phyloP scores from a whole-genome alignment of 495 filamentous ascomycete genomes.

The Penicillium cataractarum region DNA sequence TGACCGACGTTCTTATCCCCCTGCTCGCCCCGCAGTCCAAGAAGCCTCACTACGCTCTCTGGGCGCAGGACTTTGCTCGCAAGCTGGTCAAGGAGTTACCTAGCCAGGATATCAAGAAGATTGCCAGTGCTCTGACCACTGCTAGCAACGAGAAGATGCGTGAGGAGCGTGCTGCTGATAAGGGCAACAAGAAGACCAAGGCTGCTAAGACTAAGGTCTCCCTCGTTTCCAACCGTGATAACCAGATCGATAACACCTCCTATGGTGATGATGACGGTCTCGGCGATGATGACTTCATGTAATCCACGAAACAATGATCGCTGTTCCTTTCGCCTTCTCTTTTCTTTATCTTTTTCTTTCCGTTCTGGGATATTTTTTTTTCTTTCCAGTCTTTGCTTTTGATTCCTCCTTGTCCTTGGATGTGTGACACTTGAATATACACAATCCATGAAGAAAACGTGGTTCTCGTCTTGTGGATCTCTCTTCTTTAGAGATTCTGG shows the following conservation, averaged over 20 bases:
- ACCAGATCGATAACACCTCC: constrained; percentile 65
- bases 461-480: not conserved
- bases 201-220: constrained; percentile 90
- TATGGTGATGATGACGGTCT: constrained; percentile 85
- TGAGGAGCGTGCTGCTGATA: constrained; percentile 94
- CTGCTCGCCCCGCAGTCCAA: constrained; percentile 73
- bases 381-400: too few relatives aligned
- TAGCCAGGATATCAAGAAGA: constrained; percentile 93
- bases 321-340: constrained; percentile 15
- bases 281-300: constrained; percentile 75
- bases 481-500: not conserved
- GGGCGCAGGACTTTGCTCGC: constrained; percentile 89
- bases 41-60: constrained; percentile 87
- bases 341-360: constrained; percentile 10
- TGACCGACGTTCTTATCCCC: constrained; percentile 76
- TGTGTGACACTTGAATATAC: constrained; percentile 21
- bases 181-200: constrained; percentile 95
- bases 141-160: constrained; percentile 98
- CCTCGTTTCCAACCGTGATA: constrained; percentile 70
- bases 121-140: constrained; percentile 79
- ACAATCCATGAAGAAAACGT: constrained; percentile 10
- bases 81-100: constrained; percentile 84
- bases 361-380: not conserved
- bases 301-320: constrained; percentile 33
- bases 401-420: constrained; percentile 6